A percentile compares a stretch with the other conserved stretches of the same genome.
phyloP scores from a whole-genome alignment of 2,329 filamentous ascomycete species.

The Diaporthe ampelina region DNA sequence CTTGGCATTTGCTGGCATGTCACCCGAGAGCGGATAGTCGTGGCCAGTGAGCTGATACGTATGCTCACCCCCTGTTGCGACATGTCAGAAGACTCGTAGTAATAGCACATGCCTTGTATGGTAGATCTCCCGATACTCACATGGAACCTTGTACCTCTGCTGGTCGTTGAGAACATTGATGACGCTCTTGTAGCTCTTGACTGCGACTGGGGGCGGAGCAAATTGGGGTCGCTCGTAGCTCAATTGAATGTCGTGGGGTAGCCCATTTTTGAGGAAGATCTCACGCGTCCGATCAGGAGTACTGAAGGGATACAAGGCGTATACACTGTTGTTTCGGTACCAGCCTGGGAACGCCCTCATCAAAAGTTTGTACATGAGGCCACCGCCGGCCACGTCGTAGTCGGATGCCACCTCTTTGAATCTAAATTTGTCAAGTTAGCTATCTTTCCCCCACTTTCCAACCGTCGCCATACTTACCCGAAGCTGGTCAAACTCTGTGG shows the following conservation, averaged over 20 bases:
- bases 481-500: conserved; percentile 16
- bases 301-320: conserved; percentile 4
- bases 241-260: background rate
- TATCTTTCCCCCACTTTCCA: background rate
- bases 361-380: background rate
- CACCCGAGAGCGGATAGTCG: conserved; percentile 5
- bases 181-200: background rate
- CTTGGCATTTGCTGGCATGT: conserved; percentile 5
- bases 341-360: conserved; percentile 19
- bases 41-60: background rate
- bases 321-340: conserved; percentile 12
- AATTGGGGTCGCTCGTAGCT: background rate
- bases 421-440: background rate
- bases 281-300: background rate
- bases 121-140: background rate
- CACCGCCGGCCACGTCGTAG: conserved; percentile 5
- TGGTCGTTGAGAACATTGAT: conserved; percentile 2
- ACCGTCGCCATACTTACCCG: background rate
- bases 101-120: no score
- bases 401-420: conserved; percentile 17
- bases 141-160: background rate
- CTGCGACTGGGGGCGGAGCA: background rate
- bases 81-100: no score
- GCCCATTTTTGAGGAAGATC: background rate
- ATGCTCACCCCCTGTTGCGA: background rate